Conservation (phyloP, 1,139 yeast genomes). For the Groenewaldozyma sp. region DNA sequence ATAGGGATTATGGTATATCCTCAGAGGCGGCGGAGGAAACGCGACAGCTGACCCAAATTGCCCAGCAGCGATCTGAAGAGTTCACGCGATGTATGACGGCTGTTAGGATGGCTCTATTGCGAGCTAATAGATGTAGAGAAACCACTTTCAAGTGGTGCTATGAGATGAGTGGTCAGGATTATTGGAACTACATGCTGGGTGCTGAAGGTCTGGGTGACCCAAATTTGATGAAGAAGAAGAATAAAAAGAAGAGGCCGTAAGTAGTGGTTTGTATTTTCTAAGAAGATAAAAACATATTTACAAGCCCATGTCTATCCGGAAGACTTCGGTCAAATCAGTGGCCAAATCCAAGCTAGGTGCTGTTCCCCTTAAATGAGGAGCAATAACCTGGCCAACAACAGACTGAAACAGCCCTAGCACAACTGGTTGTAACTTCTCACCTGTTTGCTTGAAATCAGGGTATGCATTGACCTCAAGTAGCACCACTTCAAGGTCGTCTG, state of each 20-base stretch:
- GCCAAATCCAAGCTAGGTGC: neutral
- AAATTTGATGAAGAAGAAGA: neutral
- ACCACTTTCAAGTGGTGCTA: conserved; percentile 72
- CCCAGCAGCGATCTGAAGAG: conserved; percentile 82
- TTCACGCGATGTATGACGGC: conserved; percentile 67
- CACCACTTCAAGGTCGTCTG: conserved; percentile 43
- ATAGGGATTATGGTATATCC: conserved; percentile 37
- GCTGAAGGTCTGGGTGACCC: conserved; percentile 7
- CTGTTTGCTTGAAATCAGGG: conserved; percentile 96
- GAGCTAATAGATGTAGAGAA: conserved; percentile 66
- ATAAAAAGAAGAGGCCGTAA: neutral
- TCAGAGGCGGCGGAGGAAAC: conserved; percentile 53
- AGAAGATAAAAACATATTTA: neutral
- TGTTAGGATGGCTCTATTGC: conserved; percentile 63
- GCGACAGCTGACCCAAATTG: conserved; percentile 58
- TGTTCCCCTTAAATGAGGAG: neutral
- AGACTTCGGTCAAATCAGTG: neutral
- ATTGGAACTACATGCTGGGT: conserved; percentile 29
- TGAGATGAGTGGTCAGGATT: conserved; percentile 69
- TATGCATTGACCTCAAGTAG: conserved; percentile 83
- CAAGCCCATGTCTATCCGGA: neutral
- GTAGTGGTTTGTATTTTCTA: neutral
- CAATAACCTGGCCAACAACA: conserved; percentile 3
- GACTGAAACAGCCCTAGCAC: conserved; percentile 34
- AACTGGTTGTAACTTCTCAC: conserved; percentile 55